Evolutionary conservation across 805 yeast species (phyloP).

Genomic region (Cyberlindnera euphorbiae): DNA sequence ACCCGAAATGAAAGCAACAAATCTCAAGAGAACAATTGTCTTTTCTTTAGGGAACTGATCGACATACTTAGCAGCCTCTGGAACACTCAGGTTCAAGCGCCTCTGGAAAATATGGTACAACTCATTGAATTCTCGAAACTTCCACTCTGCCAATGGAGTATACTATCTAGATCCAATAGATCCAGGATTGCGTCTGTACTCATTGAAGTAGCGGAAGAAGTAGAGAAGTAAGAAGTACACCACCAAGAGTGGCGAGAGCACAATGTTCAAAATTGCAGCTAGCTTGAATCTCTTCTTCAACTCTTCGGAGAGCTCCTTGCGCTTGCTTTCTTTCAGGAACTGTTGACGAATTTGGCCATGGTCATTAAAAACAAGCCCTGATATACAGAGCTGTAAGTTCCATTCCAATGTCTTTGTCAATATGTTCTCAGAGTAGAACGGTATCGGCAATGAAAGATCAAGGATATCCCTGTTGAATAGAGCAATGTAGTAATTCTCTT

Average conservation of each 20-base stretch:
- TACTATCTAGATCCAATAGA: constrained; percentile 79
- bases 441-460: constrained; percentile 57
- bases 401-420: constrained; percentile 89
- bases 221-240: constrained; percentile 76
- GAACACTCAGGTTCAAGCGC: constrained; percentile 70
- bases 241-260: constrained; percentile 82
- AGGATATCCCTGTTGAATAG: constrained; percentile 73
- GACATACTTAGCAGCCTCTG: constrained; percentile 76
- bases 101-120: constrained; percentile 82
- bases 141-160: constrained; percentile 95
- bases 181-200: constrained; percentile 84
- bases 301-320: constrained; percentile 63
- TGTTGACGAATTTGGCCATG: constrained; percentile 75
- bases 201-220: constrained; percentile 89
- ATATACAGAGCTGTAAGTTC: constrained; percentile 84
- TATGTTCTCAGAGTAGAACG: constrained; percentile 36
- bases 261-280: constrained; percentile 80
- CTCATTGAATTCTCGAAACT: constrained; percentile 89
- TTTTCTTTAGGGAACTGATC: constrained; percentile 89
- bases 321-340: constrained; percentile 65
- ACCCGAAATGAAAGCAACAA: constrained; percentile 74
- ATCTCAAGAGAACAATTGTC: constrained; percentile 49
- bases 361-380: constrained; percentile 79
- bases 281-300: constrained; percentile 74
- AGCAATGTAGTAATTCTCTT: constrained; percentile 91